Conservation (phyloP, 805 yeast species). For the Metschnikowia drakensbergensis region DNA sequence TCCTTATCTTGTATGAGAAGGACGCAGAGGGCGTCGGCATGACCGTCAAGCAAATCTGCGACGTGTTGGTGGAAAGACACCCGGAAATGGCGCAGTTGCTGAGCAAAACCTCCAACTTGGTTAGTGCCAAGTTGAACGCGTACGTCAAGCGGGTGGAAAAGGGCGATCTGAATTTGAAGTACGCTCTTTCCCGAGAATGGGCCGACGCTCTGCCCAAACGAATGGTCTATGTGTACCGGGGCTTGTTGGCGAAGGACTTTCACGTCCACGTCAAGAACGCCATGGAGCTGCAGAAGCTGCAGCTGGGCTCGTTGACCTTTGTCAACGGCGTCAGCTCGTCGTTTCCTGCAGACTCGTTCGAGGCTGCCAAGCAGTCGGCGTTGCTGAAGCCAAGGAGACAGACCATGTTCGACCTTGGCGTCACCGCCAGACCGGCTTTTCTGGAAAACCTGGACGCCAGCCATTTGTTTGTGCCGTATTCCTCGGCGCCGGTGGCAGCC, state of each 20-base stretch:
- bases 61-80: constrained; percentile 64
- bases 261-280: constrained; percentile 66
- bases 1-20: constrained; percentile 62
- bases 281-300: constrained; percentile 47
- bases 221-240: constrained; percentile 85
- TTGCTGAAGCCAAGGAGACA: constrained; percentile 44
- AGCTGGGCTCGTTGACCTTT: constrained; percentile 7
- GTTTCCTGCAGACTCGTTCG: constrained; percentile 26
- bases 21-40: constrained; percentile 72
- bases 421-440: constrained; percentile 38
- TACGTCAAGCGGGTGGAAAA: constrained; percentile 82
- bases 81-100: constrained; percentile 82
- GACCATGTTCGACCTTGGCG: constrained; percentile 51
- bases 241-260: constrained; percentile 70
- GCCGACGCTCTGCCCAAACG: constrained; percentile 86
- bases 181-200: constrained; percentile 83
- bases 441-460: constrained; percentile 41
- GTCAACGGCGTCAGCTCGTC: constrained; percentile 9
- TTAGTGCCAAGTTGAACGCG: constrained; percentile 78
- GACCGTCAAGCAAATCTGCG: constrained; percentile 89
- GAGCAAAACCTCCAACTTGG: constrained; percentile 75
- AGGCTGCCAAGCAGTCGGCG: constrained; percentile 33
- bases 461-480: constrained; percentile 60
- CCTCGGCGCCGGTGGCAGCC: constrained; percentile 77
- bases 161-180: constrained; percentile 68